Percentiles rank a stretch among this genome's conserved stretches.
Conservation (phyloP, 257 asterid genomes). For the Thymus mandschuricus region DNA sequence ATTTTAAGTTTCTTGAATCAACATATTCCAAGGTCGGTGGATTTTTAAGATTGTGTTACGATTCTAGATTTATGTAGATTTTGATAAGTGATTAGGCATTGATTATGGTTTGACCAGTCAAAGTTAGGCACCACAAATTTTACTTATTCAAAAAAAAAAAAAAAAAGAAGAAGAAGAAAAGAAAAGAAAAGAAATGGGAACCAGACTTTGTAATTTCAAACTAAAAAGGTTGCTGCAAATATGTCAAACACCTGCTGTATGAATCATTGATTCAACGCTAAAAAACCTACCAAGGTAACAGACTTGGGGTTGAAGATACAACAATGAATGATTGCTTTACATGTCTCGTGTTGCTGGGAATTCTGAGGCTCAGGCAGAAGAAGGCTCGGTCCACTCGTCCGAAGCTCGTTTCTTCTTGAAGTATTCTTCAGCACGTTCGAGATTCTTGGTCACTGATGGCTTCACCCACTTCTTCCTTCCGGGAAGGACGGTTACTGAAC, state of each 20-base stretch:
- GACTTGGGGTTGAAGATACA: not conserved
- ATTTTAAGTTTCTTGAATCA: too few relatives aligned
- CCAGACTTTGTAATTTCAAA: not conserved
- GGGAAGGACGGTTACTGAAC: constrained; percentile 51
- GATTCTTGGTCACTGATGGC: constrained; percentile 67
- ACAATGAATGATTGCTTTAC: constrained; percentile 22
- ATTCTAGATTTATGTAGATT: too few relatives aligned
- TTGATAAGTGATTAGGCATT: too few relatives aligned
- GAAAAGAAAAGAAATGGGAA: too few relatives aligned
- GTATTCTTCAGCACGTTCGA: constrained; percentile 85
- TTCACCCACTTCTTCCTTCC: constrained; percentile 87
- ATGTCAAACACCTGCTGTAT: constrained; percentile 30
- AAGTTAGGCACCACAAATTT: too few relatives aligned
- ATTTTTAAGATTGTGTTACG: too few relatives aligned
- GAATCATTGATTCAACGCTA: constrained; percentile 19
- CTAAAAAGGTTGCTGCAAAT: constrained; percentile 5
- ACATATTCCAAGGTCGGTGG: too few relatives aligned
- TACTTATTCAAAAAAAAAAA: too few relatives aligned
- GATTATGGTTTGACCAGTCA: too few relatives aligned
- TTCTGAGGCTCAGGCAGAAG: constrained; percentile 48
- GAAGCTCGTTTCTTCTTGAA: constrained; percentile 80
- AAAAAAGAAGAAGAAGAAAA: too few relatives aligned
- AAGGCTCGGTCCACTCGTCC: constrained; percentile 42
- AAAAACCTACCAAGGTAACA: constrained; percentile 18
- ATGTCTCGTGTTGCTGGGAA: constrained; percentile 29